phyloP scores from a whole-genome alignment of 345 rosid species.

The Aegle marmelos region DNA sequence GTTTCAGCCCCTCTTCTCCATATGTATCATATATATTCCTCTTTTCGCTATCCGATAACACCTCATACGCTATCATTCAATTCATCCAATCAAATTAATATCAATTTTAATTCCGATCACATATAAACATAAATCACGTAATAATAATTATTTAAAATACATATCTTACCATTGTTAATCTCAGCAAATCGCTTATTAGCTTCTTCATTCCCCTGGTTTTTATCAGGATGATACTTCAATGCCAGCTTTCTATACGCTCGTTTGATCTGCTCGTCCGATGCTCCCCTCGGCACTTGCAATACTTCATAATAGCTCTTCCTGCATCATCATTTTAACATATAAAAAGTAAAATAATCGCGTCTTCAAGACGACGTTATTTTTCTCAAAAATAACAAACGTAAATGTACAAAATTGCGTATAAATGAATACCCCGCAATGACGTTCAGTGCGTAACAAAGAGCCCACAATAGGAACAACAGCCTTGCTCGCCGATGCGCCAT shows the following conservation, averaged over 20 bases:
- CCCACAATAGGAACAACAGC: conserved; percentile 50
- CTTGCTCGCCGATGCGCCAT: conserved; percentile 55
- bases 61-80: conserved; percentile 77
- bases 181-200: conserved; percentile 86
- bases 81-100: conserved; percentile 14
- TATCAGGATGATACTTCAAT: conserved; percentile 97
- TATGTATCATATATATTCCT: conserved; percentile 76
- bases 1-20: conserved; percentile 97
- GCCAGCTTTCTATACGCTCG: conserved; percentile 97
- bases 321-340: conserved; percentile 22
- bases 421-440: conserved; percentile 56
- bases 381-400: neutral
- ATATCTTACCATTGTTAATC: conserved; percentile 70
- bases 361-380: neutral
- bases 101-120: neutral
- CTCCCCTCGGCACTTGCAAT: conserved; percentile 86
- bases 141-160: neutral
- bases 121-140: neutral
- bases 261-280: conserved; percentile 96
- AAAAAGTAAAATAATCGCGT: neutral
- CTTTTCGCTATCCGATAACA: conserved; percentile 87
- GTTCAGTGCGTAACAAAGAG: conserved; percentile 41
- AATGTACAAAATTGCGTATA: neutral
- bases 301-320: conserved; percentile 95
- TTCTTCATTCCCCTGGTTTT: conserved; percentile 93